Percentiles rank a stretch among this genome's conserved stretches.
phyloP scores from a whole-genome alignment of 2,329 filamentous ascomycete genomes.

The Paraconiothyrium sp. region DNA sequence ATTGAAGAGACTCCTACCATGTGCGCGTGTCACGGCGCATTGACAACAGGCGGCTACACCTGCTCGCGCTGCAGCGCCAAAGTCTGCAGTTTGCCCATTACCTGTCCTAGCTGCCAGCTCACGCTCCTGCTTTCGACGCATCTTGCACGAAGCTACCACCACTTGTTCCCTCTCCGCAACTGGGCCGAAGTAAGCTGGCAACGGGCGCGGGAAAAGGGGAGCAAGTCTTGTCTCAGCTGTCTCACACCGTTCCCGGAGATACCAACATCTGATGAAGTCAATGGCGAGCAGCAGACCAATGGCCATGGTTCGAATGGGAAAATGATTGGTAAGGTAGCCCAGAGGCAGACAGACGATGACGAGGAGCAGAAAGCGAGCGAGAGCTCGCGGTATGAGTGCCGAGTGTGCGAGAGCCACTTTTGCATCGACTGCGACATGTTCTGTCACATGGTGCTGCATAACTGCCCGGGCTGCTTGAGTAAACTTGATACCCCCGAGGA shows the following conservation, averaged over 20 bases:
- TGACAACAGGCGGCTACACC: slow-evolving; percentile 84
- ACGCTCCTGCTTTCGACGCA: slow-evolving; percentile 90
- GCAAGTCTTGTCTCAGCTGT: slow-evolving; percentile 78
- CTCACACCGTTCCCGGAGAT: slow-evolving; percentile 72
- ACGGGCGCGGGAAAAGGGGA: slow-evolving; percentile 63
- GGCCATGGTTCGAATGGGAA: slow-evolving; percentile 24
- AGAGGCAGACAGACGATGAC: slow-evolving; percentile 31
- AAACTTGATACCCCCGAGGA: slow-evolving; percentile 30
- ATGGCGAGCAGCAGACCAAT: slow-evolving; percentile 22
- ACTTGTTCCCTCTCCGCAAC: slow-evolving; percentile 69
- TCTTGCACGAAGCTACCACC: slow-evolving; percentile 51
- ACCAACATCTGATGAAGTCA: slow-evolving; percentile 23
- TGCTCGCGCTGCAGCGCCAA: slow-evolving; percentile 90
- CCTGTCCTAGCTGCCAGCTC: slow-evolving; percentile 89
- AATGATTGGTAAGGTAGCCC: slow-evolving; percentile 17
- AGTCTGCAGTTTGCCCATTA: slow-evolving; percentile 88
- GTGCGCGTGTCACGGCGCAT: slow-evolving; percentile 89
- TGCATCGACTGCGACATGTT: slow-evolving; percentile 99
- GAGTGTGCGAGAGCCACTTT: slow-evolving; percentile 88
- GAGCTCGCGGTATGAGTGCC: slow-evolving; percentile 87
- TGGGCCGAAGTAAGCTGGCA: slow-evolving; percentile 92
- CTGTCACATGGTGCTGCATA: slow-evolving; percentile 92
- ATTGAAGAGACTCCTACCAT: slow-evolving; percentile 77
- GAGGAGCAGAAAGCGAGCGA: slow-evolving; percentile 69
- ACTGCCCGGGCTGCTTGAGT: slow-evolving; percentile 87